Evolutionary conservation across 106 monocot genomes (phyloP).

Genomic region (Platanthera guangdongensis): DNA sequence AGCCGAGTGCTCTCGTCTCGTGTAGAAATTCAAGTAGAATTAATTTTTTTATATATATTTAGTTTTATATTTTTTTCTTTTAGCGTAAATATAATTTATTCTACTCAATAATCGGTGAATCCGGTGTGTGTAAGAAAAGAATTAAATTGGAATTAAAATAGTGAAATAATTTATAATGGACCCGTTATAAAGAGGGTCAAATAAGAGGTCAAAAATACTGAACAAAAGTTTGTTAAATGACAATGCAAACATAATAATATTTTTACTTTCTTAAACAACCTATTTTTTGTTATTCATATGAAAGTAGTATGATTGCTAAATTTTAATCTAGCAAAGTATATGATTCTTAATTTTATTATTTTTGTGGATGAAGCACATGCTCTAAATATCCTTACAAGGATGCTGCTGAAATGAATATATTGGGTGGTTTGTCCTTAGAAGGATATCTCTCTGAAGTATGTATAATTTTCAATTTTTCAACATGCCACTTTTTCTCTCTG

Average conservation of each 20-base stretch:
- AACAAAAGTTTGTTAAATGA: too few species aligned
- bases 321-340: not conserved
- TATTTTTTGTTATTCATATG: not conserved
- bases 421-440: constrained; percentile 83
- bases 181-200: too few species aligned
- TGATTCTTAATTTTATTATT: not conserved
- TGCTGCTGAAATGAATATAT: constrained; percentile 90
- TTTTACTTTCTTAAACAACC: not conserved
- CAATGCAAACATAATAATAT: not conserved
- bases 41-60: too few species aligned
- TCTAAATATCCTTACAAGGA: constrained; percentile 66
- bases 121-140: too few species aligned
- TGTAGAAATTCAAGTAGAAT: too few species aligned
- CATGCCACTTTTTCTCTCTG: not conserved
- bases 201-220: too few species aligned
- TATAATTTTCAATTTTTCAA: not conserved
- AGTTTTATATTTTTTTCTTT: too few species aligned
- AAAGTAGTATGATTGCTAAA: not conserved
- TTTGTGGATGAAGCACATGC: constrained; percentile 59
- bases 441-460: constrained; percentile 88
- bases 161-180: too few species aligned
- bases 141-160: too few species aligned
- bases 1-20: too few species aligned
- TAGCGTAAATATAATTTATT: too few species aligned
- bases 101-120: too few species aligned